These are phyloP conservation scores for Linaria vulgaris DNA, from an alignment of 257 asterid genomes.

Conservation along the genomic window DNA sequence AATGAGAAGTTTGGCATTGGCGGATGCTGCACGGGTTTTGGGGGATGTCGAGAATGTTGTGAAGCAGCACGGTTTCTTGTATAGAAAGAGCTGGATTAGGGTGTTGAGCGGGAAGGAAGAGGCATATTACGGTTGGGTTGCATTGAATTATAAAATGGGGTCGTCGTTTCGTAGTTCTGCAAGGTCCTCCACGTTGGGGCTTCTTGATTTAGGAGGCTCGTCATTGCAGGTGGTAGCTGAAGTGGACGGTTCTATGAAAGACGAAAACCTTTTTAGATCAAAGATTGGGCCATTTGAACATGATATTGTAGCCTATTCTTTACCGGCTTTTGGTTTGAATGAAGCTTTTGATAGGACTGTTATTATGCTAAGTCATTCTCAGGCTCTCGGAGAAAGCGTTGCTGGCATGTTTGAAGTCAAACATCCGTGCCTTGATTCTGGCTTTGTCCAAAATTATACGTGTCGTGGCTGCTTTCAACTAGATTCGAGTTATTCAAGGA, in stretches of 20 bases:
- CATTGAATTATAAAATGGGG: slow-evolving; percentile 68
- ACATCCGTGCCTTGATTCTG: slow-evolving; percentile 74
- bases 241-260: slow-evolving; percentile 32
- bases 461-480: slow-evolving; percentile 57
- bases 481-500: slow-evolving; percentile 27
- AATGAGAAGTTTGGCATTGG: slow-evolving; percentile 58
- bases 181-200: slow-evolving; percentile 54
- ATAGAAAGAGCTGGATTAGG: slow-evolving; percentile 57
- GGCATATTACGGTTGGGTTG: slow-evolving; percentile 83
- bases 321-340: slow-evolving; percentile 73
- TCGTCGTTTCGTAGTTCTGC: slow-evolving; percentile 39
- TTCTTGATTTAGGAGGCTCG: slow-evolving; percentile 89
- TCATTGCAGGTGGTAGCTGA: slow-evolving; percentile 83
- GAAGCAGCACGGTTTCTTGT: slow-evolving; percentile 48
- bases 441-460: slow-evolving; percentile 56
- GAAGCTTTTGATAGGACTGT: slow-evolving; percentile 76
- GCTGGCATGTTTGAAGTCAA: slow-evolving; percentile 52
- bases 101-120: slow-evolving; percentile 84
- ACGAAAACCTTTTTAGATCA: slow-evolving; percentile 46
- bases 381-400: slow-evolving; percentile 37
- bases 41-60: slow-evolving; percentile 46
- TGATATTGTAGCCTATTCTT: slow-evolving; percentile 53
- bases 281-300: slow-evolving; percentile 50
- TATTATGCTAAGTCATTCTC: slow-evolving; percentile 57
- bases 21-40: slow-evolving; percentile 42